Evolutionary conservation across 2,329 filamentous ascomycete genomes (phyloP), one percentile per base, ranked within the genome.

Genomic region (Davidsoniella virescens): DNA sequence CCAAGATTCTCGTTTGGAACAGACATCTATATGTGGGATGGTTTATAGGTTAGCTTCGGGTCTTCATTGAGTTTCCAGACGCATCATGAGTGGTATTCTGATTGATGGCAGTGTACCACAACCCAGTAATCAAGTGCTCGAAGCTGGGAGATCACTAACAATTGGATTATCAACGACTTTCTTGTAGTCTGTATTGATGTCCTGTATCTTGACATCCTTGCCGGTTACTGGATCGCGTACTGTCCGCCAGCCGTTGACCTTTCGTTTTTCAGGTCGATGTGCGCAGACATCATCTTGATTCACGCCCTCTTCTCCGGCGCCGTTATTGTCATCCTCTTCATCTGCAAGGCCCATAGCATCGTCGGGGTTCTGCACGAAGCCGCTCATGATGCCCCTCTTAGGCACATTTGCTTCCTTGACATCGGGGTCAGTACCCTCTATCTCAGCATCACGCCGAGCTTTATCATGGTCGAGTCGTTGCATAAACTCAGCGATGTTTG

Each of bases 191-290:
- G 80, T 71, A 58, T 84, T 77, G 17, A 84, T 79, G 65, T 94
- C 85, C 57, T 87, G 84, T 55, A 96, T 94, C 55, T 84, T 76
- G 17, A 95, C 84, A 56, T 94, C 74, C 47, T 79, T 83, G 17
- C 87, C 87, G 0, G 90, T 95, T 0, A 86, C 85, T 0, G 90
- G 90, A 62, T 96, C 90, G 1, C 84, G 87, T 42, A 94, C 88
- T 6, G 64, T 68, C 14, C 85, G 68, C 16, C 85, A 87, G 36
- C 87, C 80, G 51, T 68, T 62, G 45, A 66, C 65, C 42, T 57
- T 66, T 46, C 65, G 66, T 39, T 59, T 38, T 61, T 57, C 7
- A 60, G 55, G 0, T 67, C 59, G 12, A 55, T 54, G 46, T 65
- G 62, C 47, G 10, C 23, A 10, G n/a, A 17, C 42, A 12, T 46